Conservation (phyloP, 2,329 filamentous ascomycete species). For the Phaeosphaeriaceae sp. region DNA sequence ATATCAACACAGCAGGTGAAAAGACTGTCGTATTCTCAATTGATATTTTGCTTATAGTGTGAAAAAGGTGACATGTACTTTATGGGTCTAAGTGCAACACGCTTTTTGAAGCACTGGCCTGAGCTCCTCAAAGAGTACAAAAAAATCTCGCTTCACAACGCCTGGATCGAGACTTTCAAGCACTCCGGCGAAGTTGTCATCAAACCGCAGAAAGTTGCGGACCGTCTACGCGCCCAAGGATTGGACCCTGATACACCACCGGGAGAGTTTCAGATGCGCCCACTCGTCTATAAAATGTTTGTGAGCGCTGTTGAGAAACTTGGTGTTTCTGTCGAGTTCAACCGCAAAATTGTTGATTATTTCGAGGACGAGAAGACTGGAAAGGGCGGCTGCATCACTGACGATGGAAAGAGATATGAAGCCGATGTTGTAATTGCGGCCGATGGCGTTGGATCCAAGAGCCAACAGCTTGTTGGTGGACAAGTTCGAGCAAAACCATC, state of each 20-base stretch:
- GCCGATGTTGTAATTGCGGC: slow-evolving; percentile 51
- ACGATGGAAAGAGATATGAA: slow-evolving; percentile 51
- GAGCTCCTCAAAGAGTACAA: slow-evolving; percentile 60
- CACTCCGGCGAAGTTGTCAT: slow-evolving; percentile 60
- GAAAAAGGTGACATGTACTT: slow-evolving; percentile 65
- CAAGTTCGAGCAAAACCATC: slow-evolving; percentile 51
- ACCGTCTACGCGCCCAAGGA: slow-evolving; percentile 55
- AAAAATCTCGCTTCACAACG: slow-evolving; percentile 59
- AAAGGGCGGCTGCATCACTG: slow-evolving; percentile 43
- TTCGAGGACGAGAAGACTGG: slow-evolving; percentile 51
- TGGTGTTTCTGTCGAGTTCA: slow-evolving; percentile 53
- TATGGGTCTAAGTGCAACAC: slow-evolving; percentile 63
- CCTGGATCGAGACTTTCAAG: slow-evolving; percentile 63
- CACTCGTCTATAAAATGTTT: slow-evolving; percentile 63
- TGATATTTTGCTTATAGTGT: slow-evolving; percentile 8
- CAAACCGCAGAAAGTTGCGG: slow-evolving; percentile 56
- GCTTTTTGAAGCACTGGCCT: slow-evolving; percentile 63
- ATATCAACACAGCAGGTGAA: slow-evolving; percentile 60
- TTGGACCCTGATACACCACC: slow-evolving; percentile 58
- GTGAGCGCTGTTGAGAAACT: slow-evolving; percentile 56
- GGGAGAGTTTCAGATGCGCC: slow-evolving; percentile 63
- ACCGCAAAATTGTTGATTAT: slow-evolving; percentile 52
- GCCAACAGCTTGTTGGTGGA: slow-evolving; percentile 53
- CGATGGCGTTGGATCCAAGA: slow-evolving; percentile 54
- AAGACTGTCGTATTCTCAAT: background rate